Evolutionary conservation across 257 asterid genomes (phyloP).

Genomic region (Salvia miltiorrhiza): DNA sequence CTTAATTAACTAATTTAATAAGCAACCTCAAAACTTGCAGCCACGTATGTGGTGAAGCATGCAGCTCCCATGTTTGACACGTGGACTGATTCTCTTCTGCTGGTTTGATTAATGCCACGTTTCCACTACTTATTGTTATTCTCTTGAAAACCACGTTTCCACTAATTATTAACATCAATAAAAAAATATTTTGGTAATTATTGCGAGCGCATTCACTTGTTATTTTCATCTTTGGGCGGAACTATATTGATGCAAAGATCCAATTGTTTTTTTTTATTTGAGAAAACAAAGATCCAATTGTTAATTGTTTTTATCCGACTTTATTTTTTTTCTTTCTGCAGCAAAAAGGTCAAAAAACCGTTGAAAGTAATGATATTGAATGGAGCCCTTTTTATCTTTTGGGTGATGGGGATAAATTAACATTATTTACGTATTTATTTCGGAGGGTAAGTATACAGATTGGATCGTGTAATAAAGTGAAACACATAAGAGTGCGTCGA

Average conservation of each 20-base stretch:
- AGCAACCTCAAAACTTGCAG: conserved; percentile 7
- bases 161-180: neutral
- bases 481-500: too few species aligned
- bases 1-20: conserved; percentile 21
- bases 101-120: conserved; percentile 17
- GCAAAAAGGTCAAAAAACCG: conserved; percentile 13
- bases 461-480: neutral
- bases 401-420: neutral
- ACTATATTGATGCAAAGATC: neutral
- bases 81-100: neutral
- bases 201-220: neutral
- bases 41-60: conserved; percentile 14
- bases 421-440: neutral
- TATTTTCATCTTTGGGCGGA: neutral
- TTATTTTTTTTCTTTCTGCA: neutral
- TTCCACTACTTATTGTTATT: neutral
- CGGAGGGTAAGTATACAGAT: neutral
- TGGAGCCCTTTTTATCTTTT: neutral
- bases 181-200: neutral
- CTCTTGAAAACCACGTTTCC: conserved; percentile 10
- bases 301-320: neutral
- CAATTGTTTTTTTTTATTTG: neutral
- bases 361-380: neutral
- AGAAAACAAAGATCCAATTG: neutral
- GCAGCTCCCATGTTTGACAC: neutral